Percentiles rank a stretch among this genome's conserved stretches.
Conservation (phyloP, 2,329 filamentous ascomycete genomes). For the Trichoderma sp. region DNA sequence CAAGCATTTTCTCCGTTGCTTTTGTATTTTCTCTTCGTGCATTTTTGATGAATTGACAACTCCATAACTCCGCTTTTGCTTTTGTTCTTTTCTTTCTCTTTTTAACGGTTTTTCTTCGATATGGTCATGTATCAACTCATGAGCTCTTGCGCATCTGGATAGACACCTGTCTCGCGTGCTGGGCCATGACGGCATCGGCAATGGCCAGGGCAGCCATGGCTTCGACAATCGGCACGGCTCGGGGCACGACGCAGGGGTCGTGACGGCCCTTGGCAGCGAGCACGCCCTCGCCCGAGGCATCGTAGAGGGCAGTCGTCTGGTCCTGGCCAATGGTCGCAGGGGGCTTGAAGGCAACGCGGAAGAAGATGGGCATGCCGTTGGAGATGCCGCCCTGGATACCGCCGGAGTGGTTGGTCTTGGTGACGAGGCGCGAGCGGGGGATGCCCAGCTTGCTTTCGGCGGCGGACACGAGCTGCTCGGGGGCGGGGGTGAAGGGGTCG, state of each 20-base stretch:
- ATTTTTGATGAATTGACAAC: too few species aligned
- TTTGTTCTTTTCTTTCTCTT: too few species aligned
- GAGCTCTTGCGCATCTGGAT: too few species aligned
- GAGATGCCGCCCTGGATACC: slow-evolving; percentile 95
- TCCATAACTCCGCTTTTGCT: too few species aligned
- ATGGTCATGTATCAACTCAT: too few species aligned
- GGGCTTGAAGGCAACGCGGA: slow-evolving; percentile 92
- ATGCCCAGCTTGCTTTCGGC: slow-evolving; percentile 36
- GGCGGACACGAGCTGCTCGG: too few species aligned
- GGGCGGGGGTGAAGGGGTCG: slow-evolving; percentile 53
- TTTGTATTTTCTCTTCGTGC: too few species aligned
- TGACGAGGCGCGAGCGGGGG: slow-evolving; percentile 32
- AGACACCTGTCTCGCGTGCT: slow-evolving; percentile 56
- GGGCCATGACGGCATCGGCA: slow-evolving; percentile 83
- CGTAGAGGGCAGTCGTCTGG: slow-evolving; percentile 80
- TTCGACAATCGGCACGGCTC: slow-evolving; percentile 86
- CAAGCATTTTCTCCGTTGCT: too few species aligned
- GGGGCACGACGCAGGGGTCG: slow-evolving; percentile 87
- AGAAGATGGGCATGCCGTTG: slow-evolving; percentile 92
- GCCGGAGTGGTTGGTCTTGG: slow-evolving; percentile 87
- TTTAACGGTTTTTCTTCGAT: too few species aligned
- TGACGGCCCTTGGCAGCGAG: slow-evolving; percentile 91
- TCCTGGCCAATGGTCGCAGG: slow-evolving; percentile 89
- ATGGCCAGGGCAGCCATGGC: slow-evolving; percentile 86
- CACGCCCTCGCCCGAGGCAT: slow-evolving; percentile 65